A percentile compares a stretch with the other conserved stretches of the same genome.
Evolutionary conservation across 73 alveolate species (phyloP).

Genomic region (Paramecium tetraurelia): DNA sequence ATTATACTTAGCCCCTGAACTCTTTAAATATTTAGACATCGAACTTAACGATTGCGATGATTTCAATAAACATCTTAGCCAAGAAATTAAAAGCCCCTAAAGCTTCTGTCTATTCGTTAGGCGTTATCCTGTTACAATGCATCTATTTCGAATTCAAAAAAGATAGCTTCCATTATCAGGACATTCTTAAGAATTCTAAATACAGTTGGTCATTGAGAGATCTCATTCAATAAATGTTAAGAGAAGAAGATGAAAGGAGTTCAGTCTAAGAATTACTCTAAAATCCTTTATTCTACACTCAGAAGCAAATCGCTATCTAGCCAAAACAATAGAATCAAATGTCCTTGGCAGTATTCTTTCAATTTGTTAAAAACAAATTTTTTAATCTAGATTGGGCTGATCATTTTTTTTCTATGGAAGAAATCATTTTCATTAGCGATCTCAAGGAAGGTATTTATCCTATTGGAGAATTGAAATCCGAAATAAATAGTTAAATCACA

Average conservation of each 20-base stretch:
- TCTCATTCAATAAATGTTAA: not conserved
- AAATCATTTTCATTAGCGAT: not conserved
- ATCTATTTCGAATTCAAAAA: not conserved
- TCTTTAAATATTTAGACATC: not conserved
- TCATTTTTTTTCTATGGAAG: not conserved
- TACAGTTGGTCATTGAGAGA: constrained; percentile 38
- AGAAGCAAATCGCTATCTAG: not conserved
- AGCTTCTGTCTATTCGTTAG: constrained; percentile 1
- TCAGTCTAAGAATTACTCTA: not conserved
- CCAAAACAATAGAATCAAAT: not conserved
- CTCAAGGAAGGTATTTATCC: constrained; percentile 13
- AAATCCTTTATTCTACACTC: not conserved
- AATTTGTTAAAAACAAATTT: not conserved
- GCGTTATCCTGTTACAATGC: not conserved
- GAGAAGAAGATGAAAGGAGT: not conserved
- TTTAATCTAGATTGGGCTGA: constrained; percentile 34
- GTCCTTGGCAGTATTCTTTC: not conserved
- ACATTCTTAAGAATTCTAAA: not conserved
- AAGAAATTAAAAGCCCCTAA: constrained; percentile 27
- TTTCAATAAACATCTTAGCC: not conserved
- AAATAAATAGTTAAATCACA: not conserved
- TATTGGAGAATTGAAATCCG: constrained; percentile 11
- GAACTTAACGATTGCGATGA: not conserved
- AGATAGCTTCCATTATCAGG: not conserved
- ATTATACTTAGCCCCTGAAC: not conserved